Evolutionary conservation across 805 yeast species (phyloP).

Genomic region (Priceomyces fermenticarens): DNA sequence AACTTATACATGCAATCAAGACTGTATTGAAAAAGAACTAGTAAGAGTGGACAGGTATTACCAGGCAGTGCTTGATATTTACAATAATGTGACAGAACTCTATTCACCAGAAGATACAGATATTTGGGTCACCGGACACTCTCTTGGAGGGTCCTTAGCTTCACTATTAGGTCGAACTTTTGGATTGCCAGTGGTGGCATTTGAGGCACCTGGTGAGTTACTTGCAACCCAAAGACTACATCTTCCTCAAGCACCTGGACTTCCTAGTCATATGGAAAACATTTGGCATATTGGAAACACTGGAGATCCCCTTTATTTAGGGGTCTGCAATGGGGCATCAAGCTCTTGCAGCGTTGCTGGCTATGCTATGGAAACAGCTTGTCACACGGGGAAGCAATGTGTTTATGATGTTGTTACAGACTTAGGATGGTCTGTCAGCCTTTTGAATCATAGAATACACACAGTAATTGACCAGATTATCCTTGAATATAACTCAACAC

Average conservation of each 20-base stretch:
- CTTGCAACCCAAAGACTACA: constrained; percentile 82
- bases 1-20: constrained; percentile 84
- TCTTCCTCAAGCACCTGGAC: constrained; percentile 89
- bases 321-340: constrained; percentile 92
- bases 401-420: constrained; percentile 87
- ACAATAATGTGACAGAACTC: constrained; percentile 59
- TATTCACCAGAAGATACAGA: constrained; percentile 63
- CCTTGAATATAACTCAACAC: constrained; percentile 68
- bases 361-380: constrained; percentile 93
- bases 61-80: constrained; percentile 73
- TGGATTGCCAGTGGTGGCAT: constrained; percentile 86
- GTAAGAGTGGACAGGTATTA: constrained; percentile 77
- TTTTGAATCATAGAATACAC: constrained; percentile 86
- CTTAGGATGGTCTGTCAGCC: constrained; percentile 84
- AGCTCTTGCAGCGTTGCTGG: constrained; percentile 89
- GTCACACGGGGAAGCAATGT: constrained; percentile 88
- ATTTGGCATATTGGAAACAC: constrained; percentile 96
- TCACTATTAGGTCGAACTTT: constrained; percentile 81
- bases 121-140: constrained; percentile 94
- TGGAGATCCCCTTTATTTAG: constrained; percentile 96
- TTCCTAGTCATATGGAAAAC: constrained; percentile 72
- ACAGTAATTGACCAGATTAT: constrained; percentile 84
- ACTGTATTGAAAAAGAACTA: constrained; percentile 77
- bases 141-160: constrained; percentile 87
- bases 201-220: constrained; percentile 91